Base-by-base conservation (phyloP, 352 stramenopile species). In the Heterotrichella gracilis region DNA sequence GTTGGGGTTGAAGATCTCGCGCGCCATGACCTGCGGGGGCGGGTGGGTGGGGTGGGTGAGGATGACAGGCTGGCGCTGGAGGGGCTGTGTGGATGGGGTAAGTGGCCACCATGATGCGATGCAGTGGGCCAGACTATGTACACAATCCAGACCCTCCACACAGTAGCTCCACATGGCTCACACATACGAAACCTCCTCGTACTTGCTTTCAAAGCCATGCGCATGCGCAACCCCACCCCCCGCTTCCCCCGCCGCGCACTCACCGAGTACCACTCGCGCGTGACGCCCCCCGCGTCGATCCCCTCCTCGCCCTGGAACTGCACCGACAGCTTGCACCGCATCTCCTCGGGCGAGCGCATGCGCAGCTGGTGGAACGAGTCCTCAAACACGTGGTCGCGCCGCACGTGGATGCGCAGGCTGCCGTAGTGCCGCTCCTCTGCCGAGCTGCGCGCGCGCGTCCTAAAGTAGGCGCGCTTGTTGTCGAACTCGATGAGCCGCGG, bases 1-100 rank as follows among this genome's bases (percentile, higher is more conserved):
- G 76, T 97, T 96, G 64, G 92, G 89, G 77, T 99, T 98, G 79
- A 99, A 98, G 73, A 99, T 98, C 77, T 98, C 91, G 72, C 94
- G 93, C 0, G 91, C 88, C 24, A 99, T 76, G 76, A 99, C 96
- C 40, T 73, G 21, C n/a, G n/a, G n/a, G n/a, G n/a, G n/a, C n/a
- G n/a, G n/a, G n/a, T n/a, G n/a, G n/a, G n/a, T n/a, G n/a, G n/a
- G n/a, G n/a, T n/a, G n/a, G n/a, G n/a, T n/a, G n/a, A n/a, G n/a
- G n/a, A n/a, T n/a, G n/a, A n/a, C n/a, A n/a, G n/a, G n/a, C n/a
- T n/a, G n/a, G n/a, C n/a, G n/a, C n/a, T n/a, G n/a, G n/a, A n/a
- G n/a, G n/a, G n/a, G n/a, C n/a, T n/a, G n/a, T n/a, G n/a, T n/a
- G n/a, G n/a, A n/a, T n/a, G n/a, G n/a, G n/a, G n/a, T n/a, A n/a